Evolutionary conservation across 192 early-diverging fungal genomes (phyloP).

Genomic region (Piromyces sp.): DNA sequence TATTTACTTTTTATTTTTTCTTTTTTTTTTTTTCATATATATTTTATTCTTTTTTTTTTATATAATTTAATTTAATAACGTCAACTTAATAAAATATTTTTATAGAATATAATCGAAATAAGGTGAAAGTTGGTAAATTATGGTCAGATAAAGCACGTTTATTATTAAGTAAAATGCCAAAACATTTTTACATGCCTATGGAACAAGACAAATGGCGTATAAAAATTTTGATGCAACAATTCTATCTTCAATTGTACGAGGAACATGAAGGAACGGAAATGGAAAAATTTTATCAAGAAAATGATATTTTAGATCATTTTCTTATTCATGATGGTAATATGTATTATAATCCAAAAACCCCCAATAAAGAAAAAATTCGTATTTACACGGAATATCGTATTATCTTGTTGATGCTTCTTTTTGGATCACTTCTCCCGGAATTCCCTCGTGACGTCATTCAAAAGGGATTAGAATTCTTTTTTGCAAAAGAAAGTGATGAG

Average conservation of each 20-base stretch:
- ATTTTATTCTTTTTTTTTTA: too few species aligned
- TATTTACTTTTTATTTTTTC: too few species aligned
- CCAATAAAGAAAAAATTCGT: background rate
- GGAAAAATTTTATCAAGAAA: background rate
- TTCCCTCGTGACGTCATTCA: background rate
- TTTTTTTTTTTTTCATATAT: too few species aligned
- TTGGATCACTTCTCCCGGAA: background rate
- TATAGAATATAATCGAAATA: background rate
- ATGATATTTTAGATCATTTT: background rate
- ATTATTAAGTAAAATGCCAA: background rate
- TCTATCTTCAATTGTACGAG: background rate
- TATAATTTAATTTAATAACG: too few species aligned
- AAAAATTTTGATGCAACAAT: background rate
- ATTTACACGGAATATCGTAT: background rate
- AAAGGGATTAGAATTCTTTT: background rate
- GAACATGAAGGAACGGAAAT: background rate
- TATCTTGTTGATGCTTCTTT: background rate
- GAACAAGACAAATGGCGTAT: background rate
- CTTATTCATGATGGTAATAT: background rate
- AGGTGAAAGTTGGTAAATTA: background rate
- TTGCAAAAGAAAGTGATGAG: background rate
- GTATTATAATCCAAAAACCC: background rate
- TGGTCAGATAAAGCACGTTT: background rate
- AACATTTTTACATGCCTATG: background rate
- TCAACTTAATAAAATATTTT: too few species aligned